phyloP scores from a whole-genome alignment of 208 protist species.

The Leishmania lainsoni region DNA sequence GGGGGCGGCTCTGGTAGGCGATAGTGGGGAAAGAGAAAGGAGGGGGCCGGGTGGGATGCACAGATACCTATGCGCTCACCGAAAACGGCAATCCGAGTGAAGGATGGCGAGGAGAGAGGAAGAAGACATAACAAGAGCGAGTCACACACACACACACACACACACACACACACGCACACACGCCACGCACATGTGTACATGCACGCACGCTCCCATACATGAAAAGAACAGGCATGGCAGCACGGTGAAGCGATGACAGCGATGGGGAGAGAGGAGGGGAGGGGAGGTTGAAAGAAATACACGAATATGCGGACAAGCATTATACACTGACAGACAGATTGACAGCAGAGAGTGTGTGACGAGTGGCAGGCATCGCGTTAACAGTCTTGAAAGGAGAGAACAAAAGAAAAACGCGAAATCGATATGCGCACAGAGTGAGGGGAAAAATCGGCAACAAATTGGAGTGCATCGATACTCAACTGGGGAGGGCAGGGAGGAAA shows the following conservation, averaged over 20 bases:
- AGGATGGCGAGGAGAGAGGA: not conserved
- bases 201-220: not conserved
- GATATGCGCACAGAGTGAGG: not conserved
- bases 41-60: not conserved
- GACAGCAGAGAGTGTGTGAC: not conserved
- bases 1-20: not conserved
- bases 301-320: not conserved
- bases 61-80: not conserved
- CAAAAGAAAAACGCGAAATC: not conserved
- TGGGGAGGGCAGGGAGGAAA: not conserved
- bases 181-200: not conserved
- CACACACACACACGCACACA: constrained; percentile 2
- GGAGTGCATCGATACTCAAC: not conserved
- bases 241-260: not conserved
- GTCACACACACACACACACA: not conserved
- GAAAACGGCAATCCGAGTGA: not conserved
- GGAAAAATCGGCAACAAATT: not conserved
- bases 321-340: not conserved
- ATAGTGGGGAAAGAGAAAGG: not conserved
- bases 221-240: not conserved
- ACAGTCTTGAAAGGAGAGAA: not conserved
- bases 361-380: not conserved
- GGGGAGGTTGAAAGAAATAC: not conserved
- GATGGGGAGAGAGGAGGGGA: not conserved
- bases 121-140: not conserved